Evolutionary conservation across 2,329 filamentous ascomycete genomes (phyloP).

Genomic region (Sclerotinia borealis): DNA sequence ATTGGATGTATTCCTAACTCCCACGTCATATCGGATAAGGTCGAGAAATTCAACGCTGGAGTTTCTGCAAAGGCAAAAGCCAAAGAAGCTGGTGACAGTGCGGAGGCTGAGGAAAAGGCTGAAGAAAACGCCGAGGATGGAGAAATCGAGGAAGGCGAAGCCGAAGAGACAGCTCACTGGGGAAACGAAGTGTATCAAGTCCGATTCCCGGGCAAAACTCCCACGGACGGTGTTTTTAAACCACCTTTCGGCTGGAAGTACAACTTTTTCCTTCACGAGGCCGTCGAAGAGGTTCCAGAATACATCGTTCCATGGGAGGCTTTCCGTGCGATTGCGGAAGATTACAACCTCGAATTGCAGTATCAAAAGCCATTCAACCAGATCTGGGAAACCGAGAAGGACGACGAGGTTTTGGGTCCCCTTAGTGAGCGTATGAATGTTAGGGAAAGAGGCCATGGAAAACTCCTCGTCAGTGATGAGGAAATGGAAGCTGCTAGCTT

Average conservation of each 20-base stretch:
- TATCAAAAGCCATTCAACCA: slow-evolving; percentile 89
- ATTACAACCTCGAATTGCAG: slow-evolving; percentile 92
- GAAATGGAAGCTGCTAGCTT: slow-evolving; percentile 92
- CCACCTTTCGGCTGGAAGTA: slow-evolving; percentile 98
- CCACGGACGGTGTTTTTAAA: slow-evolving; percentile 82
- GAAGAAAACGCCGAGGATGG: slow-evolving; percentile 32
- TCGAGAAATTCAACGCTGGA: slow-evolving; percentile 68
- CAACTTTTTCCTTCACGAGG: slow-evolving; percentile 91
- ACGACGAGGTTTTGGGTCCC: slow-evolving; percentile 72
- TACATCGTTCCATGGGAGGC: slow-evolving; percentile 98
- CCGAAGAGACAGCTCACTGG: slow-evolving; percentile 68
- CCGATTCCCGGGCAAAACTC: slow-evolving; percentile 76
- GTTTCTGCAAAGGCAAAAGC: slow-evolving; percentile 36
- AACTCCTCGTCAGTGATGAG: slow-evolving; percentile 67
- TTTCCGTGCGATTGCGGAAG: slow-evolving; percentile 89
- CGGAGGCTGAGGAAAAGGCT: slow-evolving; percentile 35
- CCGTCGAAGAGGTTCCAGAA: slow-evolving; percentile 92
- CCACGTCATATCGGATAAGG: slow-evolving; percentile 74
- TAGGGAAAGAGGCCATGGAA: slow-evolving; percentile 59
- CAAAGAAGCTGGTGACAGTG: slow-evolving; percentile 31
- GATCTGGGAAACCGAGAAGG: slow-evolving; percentile 87
- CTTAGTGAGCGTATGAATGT: slow-evolving; percentile 97
- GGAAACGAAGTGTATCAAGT: slow-evolving; percentile 92
- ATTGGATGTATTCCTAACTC: slow-evolving; percentile 97
- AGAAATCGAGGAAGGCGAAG: slow-evolving; percentile 54